Conservation (phyloP, 441 rosid genomes). For the Croton laevigatus region DNA sequence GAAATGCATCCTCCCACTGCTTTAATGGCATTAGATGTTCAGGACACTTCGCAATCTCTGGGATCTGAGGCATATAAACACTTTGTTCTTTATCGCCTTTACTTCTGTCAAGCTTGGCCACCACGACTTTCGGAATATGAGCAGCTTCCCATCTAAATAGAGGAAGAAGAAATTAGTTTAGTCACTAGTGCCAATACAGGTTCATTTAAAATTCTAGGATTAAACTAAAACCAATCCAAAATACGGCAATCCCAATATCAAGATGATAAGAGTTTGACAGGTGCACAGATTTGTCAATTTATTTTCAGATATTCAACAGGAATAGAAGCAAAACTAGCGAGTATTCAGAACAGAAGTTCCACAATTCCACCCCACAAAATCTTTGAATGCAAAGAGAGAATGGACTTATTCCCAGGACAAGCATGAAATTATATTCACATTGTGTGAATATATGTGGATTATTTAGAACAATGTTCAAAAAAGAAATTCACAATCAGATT, state of each 20-base stretch:
- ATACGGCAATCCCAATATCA: neutral
- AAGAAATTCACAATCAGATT: neutral
- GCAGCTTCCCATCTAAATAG: constrained; percentile 87
- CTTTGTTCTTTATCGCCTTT: constrained; percentile 55
- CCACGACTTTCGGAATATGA: constrained; percentile 63
- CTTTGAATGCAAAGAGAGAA: neutral
- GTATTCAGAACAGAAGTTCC: neutral
- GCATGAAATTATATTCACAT: neutral
- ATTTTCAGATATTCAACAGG: neutral
- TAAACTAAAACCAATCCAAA: neutral
- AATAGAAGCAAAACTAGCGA: neutral
- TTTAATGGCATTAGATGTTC: constrained; percentile 54
- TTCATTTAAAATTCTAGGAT: too few species aligned
- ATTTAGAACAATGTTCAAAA: neutral
- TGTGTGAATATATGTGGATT: neutral
- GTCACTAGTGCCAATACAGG: too few species aligned
- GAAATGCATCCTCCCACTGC: constrained; percentile 83
- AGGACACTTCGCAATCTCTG: constrained; percentile 70
- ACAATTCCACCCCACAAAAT: neutral
- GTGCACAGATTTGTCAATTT: too few species aligned
- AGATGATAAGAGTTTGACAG: neutral
- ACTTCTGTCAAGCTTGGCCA: constrained; percentile 53
- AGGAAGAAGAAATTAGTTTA: constrained; percentile 3
- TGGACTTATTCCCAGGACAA: neutral
- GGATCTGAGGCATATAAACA: constrained; percentile 80